phyloP scores from a whole-genome alignment of 495 filamentous ascomycete genomes.

The Penicillium flavigenum region DNA sequence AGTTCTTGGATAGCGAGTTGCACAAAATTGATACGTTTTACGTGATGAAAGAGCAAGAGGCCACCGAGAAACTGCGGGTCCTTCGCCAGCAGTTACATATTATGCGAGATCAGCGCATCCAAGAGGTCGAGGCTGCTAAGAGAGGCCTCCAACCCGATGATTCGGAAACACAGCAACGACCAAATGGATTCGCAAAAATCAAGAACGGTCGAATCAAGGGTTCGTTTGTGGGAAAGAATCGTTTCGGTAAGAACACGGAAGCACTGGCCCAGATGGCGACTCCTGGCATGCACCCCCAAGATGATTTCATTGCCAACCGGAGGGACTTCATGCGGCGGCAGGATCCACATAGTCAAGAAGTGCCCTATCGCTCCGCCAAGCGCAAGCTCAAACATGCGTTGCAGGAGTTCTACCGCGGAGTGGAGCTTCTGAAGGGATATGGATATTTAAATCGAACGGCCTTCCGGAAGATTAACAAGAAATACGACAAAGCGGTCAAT shows the following conservation, averaged over 20 bases:
- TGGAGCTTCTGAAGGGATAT: constrained; percentile 90
- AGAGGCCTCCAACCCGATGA: constrained; percentile 5
- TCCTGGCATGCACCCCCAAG: constrained; percentile 36
- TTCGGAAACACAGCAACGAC: constrained; percentile 13
- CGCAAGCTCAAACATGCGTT: constrained; percentile 85
- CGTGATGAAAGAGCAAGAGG: constrained; percentile 75
- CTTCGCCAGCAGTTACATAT: constrained; percentile 80
- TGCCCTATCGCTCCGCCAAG: constrained; percentile 82
- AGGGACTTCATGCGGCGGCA: constrained; percentile 67
- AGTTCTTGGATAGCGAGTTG: constrained; percentile 75
- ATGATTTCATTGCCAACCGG: constrained; percentile 35
- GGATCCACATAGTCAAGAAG: constrained; percentile 50
- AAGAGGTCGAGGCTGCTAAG: constrained; percentile 56
- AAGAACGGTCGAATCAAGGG: constrained; percentile 28
- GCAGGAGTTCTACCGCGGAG: constrained; percentile 87
- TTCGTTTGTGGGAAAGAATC: constrained; percentile 32
- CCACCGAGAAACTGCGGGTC: constrained; percentile 63
- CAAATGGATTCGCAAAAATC: constrained; percentile 28
- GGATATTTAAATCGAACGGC: constrained; percentile 84
- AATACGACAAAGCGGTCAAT: constrained; percentile 88
- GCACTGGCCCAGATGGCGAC: constrained; percentile 54
- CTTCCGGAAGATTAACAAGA: constrained; percentile 98
- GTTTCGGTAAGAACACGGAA: constrained; percentile 58
- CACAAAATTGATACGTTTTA: constrained; percentile 86
- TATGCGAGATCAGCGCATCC: constrained; percentile 76